Evolutionary conservation across 805 yeast species (phyloP), one percentile per base, ranked within the genome.

Genomic region (Zygoascus bituminiphila): DNA sequence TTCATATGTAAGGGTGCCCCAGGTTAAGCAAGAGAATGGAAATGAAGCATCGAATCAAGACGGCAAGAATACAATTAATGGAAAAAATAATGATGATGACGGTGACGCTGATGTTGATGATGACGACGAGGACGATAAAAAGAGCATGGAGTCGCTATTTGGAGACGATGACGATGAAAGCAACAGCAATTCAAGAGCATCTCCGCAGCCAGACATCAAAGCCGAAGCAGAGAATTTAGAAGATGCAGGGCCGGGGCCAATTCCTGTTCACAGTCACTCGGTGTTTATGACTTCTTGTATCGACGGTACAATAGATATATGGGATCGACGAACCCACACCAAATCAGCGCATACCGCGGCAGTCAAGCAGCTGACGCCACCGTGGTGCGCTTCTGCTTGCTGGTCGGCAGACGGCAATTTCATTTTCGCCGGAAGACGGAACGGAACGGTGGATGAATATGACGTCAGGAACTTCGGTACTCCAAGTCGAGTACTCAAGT

Each of bases 391-490:
- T 75, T 64, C 69, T 38, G 71, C 96, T 0, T 78, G 85, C 48
- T 91, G 98, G 97, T 82, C 95, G 7, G 71, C 71, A 45, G 82
- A 83, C 58, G 98, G 98, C 9, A 81, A 85, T 49, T 72, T 69
- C 38, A 72, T 88, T 4, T 91, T 74, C 60, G 88, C 81, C 2
- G 99, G 98, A 0, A 75, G 98, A 54, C 76, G 98, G 64, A 93
- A 91, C 62, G 83, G 93, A 41, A 73, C 82, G 1, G 88, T 91
- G 4, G 96, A 91, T 56, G 72, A 66, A 51, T 70, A 57, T 49
- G 69, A 67, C 26, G 47, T 70, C 15, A 60, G 70, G 14, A 46
- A 53, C 14, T 47, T 58, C 17, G 43, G 82, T 0, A 72, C 71
- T 40, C 81, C 84, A 1, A 66, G 75, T 33, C 79, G 79, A 51